phyloP scores from a whole-genome alignment of 352 stramenopile species.

The Globisporangium sylvaticum region DNA sequence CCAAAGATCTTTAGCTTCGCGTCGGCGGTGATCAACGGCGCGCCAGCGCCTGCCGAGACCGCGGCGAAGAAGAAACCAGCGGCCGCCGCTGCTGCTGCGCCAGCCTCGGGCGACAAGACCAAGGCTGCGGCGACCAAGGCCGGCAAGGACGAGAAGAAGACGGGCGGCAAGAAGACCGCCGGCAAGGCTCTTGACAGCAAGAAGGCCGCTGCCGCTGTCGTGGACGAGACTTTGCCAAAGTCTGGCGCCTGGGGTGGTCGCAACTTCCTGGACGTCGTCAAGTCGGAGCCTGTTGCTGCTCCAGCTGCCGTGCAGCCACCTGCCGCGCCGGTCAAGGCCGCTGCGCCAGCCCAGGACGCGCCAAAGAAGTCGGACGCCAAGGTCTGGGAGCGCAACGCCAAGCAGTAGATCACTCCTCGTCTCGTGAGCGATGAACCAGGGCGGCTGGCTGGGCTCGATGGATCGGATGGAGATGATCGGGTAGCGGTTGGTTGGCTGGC shows the following conservation, averaged over 20 bases:
- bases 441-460: not conserved
- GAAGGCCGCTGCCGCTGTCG: slow-evolving; percentile 19
- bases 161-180: slow-evolving; percentile 11
- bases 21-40: slow-evolving; percentile 75
- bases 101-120: slow-evolving; percentile 21
- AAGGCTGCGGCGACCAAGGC: slow-evolving; percentile 36
- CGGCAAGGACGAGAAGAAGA: slow-evolving; percentile 34
- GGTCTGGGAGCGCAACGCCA: slow-evolving; percentile 16
- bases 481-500: not conserved
- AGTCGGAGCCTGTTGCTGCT: slow-evolving; percentile 41
- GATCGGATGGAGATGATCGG: not conserved
- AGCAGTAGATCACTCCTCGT: not conserved
- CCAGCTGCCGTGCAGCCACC: slow-evolving; percentile 24
- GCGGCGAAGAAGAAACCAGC: slow-evolving; percentile 48
- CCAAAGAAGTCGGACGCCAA: slow-evolving; percentile 27
- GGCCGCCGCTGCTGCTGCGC: slow-evolving; percentile 3
- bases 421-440: not conserved
- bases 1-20: slow-evolving; percentile 68
- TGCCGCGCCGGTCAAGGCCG: slow-evolving; percentile 27
- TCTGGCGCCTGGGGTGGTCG: slow-evolving; percentile 72
- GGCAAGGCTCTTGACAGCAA: slow-evolving; percentile 11
- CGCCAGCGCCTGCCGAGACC: slow-evolving; percentile 34
- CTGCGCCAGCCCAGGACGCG: slow-evolving; percentile 6
- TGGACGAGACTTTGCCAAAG: slow-evolving; percentile 53
- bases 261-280: slow-evolving; percentile 84